Evolutionary conservation across 352 stramenopile species (phyloP).

Genomic region (Sclerospora graminicola): DNA sequence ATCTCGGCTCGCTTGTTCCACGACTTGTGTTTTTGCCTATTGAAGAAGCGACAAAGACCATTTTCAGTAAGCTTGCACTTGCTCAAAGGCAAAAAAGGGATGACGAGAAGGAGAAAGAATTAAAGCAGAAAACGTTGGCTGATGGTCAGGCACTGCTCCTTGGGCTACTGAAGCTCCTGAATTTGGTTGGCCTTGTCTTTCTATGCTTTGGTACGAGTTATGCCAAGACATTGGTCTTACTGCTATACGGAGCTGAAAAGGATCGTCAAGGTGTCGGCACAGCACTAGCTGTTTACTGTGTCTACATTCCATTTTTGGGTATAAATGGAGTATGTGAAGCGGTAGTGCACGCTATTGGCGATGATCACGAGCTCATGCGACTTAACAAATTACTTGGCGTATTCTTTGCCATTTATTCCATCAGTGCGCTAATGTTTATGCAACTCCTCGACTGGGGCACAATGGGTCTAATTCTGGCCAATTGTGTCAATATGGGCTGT

Average conservation of each 20-base stretch:
- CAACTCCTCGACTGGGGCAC: constrained; percentile 41
- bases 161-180: constrained; percentile 78
- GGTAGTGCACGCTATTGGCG: constrained; percentile 88
- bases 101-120: constrained; percentile 4
- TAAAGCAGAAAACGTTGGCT: constrained; percentile 18
- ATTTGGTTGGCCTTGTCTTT: constrained; percentile 76
- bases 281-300: constrained; percentile 78
- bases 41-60: constrained; percentile 92
- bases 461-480: constrained; percentile 72
- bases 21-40: constrained; percentile 93
- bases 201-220: constrained; percentile 78
- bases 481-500: constrained; percentile 83
- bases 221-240: constrained; percentile 59
- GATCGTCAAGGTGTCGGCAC: constrained; percentile 35
- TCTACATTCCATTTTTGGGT: constrained; percentile 92
- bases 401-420: constrained; percentile 72
- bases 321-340: constrained; percentile 95
- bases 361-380: constrained; percentile 55
- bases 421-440: constrained; percentile 61
- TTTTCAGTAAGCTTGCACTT: constrained; percentile 88
- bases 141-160: constrained; percentile 45
- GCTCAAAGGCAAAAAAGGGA: constrained; percentile 14
- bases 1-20: constrained; percentile 92
- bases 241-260: constrained; percentile 77
- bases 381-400: constrained; percentile 74